Evolutionary conservation across 2,329 filamentous ascomycete genomes (phyloP), one percentile per base, ranked within the genome.

Genomic region (Scleromitrula shiraiana): DNA sequence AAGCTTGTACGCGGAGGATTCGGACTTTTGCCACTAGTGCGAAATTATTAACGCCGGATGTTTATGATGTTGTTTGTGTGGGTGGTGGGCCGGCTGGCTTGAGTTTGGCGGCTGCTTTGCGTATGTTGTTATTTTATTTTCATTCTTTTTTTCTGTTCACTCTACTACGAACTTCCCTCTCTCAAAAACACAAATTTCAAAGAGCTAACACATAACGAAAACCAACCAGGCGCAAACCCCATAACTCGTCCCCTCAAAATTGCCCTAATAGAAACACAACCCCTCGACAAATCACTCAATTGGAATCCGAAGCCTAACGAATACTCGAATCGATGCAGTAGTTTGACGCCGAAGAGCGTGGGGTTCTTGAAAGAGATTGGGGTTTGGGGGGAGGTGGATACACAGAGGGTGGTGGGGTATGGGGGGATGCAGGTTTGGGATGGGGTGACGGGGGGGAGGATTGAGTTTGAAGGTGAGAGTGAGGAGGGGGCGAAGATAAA

Each of bases 341-440:
- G 91, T 41, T 75, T 98, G 49, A 98, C 93, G 0, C 91, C 91
- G 0, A 77, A 85, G 0, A 95, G 90, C 0, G 84, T 88, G n/a
- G 76, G 74, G 3, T 96, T 93, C 61, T 76, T 97, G 54, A 75
- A 87, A 62, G 72, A 76, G 4, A 93, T 95, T 52, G 93, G 91
- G 29, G 89, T 85, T 41, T 97, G 91, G 93, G 63, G 74, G 6
- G 81, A 94, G 62, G 71, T 96, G 52, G 76, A 86, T 56, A 70
- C 74, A 35, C 72, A 78, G 5, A 80, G 93, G 26, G 79, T 93
- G 27, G 90, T 96, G 69, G 77, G 82, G 1, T 98, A 96, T 66
- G 83, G 94, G 51, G 86, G 91, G 59, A 98, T 98, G 93, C 85
- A 95, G 65, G 93, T 97, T 26, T 98, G 94, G 93, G 93, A 98